Conservation (phyloP, 2,329 filamentous ascomycete species). For the Arthrobotrys sinensis region DNA sequence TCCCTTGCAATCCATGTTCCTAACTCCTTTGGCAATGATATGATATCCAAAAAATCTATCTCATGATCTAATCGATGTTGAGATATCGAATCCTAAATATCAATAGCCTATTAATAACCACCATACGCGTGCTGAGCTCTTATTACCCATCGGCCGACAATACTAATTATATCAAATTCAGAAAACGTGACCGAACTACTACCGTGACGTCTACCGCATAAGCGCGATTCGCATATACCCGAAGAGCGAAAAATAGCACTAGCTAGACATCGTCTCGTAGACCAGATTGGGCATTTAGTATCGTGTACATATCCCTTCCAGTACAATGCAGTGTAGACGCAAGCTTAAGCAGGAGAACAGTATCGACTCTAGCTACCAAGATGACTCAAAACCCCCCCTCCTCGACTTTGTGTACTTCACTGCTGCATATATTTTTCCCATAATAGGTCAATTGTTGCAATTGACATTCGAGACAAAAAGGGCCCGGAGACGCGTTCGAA, state of each 20-base stretch:
- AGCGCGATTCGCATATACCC: not conserved
- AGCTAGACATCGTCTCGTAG: too few species aligned
- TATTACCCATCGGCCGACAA: not conserved
- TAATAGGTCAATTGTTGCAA: not conserved
- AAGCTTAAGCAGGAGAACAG: too few species aligned
- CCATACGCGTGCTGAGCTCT: not conserved
- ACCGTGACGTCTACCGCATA: slow-evolving; percentile 8
- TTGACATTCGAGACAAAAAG: not conserved
- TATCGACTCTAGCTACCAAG: not conserved
- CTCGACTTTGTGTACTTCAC: too few species aligned
- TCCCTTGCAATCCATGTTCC: not conserved
- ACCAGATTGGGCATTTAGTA: too few species aligned
- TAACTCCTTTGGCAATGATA: too few species aligned
- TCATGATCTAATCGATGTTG: not conserved
- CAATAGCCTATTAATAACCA: not conserved
- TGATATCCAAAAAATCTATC: too few species aligned
- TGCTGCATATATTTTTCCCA: too few species aligned
- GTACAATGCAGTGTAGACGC: too few species aligned
- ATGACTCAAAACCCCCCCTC: not conserved
- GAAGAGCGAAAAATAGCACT: too few species aligned
- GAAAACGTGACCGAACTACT: not conserved
- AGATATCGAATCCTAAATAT: slow-evolving; percentile 1
- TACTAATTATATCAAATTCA: not conserved
- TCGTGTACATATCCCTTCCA: too few species aligned
- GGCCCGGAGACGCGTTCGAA: not conserved